Evolutionary conservation across 768 basidiomycete species (phyloP).

Genomic region (Kwoniella mangroviensis): DNA sequence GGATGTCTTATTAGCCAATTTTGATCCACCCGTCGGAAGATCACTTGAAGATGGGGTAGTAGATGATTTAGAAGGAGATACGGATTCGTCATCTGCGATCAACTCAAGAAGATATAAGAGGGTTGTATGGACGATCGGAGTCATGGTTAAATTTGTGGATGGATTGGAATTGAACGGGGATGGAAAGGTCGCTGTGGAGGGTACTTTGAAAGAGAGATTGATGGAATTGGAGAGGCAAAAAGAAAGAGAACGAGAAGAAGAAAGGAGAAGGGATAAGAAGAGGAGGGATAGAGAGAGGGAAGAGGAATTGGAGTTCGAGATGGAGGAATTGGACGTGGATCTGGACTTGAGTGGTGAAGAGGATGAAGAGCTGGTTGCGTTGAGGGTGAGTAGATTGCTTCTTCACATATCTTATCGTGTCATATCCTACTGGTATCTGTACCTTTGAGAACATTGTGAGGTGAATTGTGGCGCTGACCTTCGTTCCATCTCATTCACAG

Average conservation of each 20-base stretch:
- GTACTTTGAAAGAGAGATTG: slow-evolving; percentile 64
- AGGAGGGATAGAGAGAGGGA: slow-evolving; percentile 71
- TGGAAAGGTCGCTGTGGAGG: slow-evolving; percentile 62
- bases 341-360: slow-evolving; percentile 67
- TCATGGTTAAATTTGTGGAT: slow-evolving; percentile 70
- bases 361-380: slow-evolving; percentile 37
- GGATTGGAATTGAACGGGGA: slow-evolving; percentile 69
- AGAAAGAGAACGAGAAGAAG: slow-evolving; percentile 69
- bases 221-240: slow-evolving; percentile 72
- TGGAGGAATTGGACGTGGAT: slow-evolving; percentile 68
- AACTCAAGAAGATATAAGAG: slow-evolving; percentile 72
- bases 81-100: slow-evolving; percentile 60
- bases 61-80: slow-evolving; percentile 64
- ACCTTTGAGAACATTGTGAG: neutral
- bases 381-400: slow-evolving; percentile 26
- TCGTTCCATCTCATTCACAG: neutral
- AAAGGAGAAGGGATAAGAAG: slow-evolving; percentile 71
- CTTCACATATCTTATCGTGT: neutral
- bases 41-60: slow-evolving; percentile 73
- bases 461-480: neutral
- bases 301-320: slow-evolving; percentile 65
- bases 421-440: neutral
- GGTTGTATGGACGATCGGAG: slow-evolving; percentile 70
- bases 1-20: slow-evolving; percentile 73
- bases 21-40: slow-evolving; percentile 58